Evolutionary conservation across 2,329 filamentous ascomycete species (phyloP).

Genomic region (Ceratocystis papillata): DNA sequence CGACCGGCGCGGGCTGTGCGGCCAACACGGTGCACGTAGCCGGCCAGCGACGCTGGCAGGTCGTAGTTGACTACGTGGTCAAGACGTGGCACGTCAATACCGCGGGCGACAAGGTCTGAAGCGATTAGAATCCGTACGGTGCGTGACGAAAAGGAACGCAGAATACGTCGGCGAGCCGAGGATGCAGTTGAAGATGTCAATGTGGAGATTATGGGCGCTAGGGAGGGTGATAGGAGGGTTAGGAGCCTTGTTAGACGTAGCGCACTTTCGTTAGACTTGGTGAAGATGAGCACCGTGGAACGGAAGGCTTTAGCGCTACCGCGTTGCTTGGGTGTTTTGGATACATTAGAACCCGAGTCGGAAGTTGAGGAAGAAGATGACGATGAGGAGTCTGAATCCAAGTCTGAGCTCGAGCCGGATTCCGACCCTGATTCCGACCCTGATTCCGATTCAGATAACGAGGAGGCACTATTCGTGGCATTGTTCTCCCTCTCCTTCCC

Average conservation of each 20-base stretch:
- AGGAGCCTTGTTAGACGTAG: constrained; percentile 77
- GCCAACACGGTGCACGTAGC: constrained; percentile 85
- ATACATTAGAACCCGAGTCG: constrained; percentile 26
- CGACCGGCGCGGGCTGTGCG: constrained; percentile 76
- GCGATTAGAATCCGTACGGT: constrained; percentile 69
- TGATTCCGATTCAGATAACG: not conserved
- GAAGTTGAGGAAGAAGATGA: constrained; percentile 30
- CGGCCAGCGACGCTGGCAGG: constrained; percentile 65
- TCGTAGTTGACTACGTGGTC: constrained; percentile 92
- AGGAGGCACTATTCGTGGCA: constrained; percentile 30
- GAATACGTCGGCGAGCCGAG: constrained; percentile 54
- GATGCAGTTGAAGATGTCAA: constrained; percentile 71
- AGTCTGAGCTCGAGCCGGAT: constrained; percentile 24
- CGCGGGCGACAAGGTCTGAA: constrained; percentile 85
- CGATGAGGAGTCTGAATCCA: constrained; percentile 27
- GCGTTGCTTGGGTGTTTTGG: constrained; percentile 26
- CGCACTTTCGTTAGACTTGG: constrained; percentile 79
- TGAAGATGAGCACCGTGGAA: constrained; percentile 64
- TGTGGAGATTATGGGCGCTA: constrained; percentile 51
- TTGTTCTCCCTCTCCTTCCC: constrained; percentile 35
- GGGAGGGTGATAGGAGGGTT: constrained; percentile 49
- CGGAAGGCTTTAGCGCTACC: constrained; percentile 27
- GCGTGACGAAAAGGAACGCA: constrained; percentile 58
- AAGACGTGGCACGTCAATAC: constrained; percentile 69
- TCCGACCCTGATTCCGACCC: constrained; percentile 8